Base-by-base conservation (phyloP, 805 yeast genomes). In the Kodamaea kakaduensis region DNA sequence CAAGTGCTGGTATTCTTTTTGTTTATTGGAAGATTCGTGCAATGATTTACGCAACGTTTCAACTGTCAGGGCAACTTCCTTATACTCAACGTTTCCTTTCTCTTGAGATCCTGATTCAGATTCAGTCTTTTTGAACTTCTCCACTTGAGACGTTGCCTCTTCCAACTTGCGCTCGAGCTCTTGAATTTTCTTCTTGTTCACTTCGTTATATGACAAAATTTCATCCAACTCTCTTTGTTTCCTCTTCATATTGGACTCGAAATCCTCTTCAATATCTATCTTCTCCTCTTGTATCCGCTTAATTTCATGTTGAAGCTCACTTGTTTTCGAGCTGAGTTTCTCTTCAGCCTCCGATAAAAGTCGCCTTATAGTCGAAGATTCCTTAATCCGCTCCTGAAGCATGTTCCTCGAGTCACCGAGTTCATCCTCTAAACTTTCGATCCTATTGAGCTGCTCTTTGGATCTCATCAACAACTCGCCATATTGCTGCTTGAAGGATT, bases 361-460 rank as follows among this genome's bases (percentile, higher is more conserved):
- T 40, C 84, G 66, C 46, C 94, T 71, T 58, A 88, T 75, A 0
- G 86, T 78, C 1, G 79, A 67, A 0, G 86, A 71, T 58, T 90
- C 97, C 33, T 89, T 68, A 0, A 84, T 77, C 41, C 95, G 74
- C 50, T 88, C 96, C 50, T 81, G 93, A 2, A 89, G 58, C 56
- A 80, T 67, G 20, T 75, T 72, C 37, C 86, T 73, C 4, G 84
- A 66, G 39, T 89, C 97, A 8, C 73, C 64, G n/a, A 90, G 60
- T 51, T 89, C 96, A 38, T 87, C 95, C 46, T 84, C 88, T 18
- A 89, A 54, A 2, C 77, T 73, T 38, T 84, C 88, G 15, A 75
- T 66, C 43, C 75, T 71, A 35, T 67, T 67, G 27, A 69, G 71
- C 1, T 78, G 64, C 47, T 93, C 97, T 41, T 74, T 73, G 25